phyloP scores from a whole-genome alignment of 345 rosid genomes.

The Eucalyptus sideroxylon region DNA sequence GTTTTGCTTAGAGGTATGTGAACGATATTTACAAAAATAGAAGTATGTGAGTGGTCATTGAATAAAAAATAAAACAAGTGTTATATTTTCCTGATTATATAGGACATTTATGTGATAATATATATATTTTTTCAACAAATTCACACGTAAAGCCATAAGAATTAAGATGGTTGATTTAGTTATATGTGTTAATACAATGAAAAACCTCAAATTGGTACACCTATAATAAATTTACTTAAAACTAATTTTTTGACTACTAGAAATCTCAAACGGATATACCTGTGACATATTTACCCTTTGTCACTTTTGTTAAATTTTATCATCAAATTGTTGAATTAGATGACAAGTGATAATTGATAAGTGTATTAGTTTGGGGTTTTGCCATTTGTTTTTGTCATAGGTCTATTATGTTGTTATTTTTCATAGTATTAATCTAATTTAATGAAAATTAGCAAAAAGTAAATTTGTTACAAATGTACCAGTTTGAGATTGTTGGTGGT shows the following conservation, averaged over 20 bases:
- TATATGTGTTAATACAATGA: too few relatives aligned
- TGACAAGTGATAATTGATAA: rapidly evolving
- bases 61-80: background rate
- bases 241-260: too few relatives aligned
- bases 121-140: background rate
- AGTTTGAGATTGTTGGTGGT: rapidly evolving
- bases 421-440: rapidly evolving
- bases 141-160: background rate
- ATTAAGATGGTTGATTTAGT: background rate
- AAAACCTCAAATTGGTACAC: rapidly evolving
- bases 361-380: rapidly evolving
- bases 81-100: background rate
- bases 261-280: rapidly evolving
- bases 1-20: background rate
- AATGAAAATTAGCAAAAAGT: too few relatives aligned
- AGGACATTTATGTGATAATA: background rate
- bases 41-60: background rate
- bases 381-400: rapidly evolving
- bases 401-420: too few relatives aligned
- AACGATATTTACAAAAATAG: background rate
- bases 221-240: too few relatives aligned
- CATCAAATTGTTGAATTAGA: too few relatives aligned
- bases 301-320: too few relatives aligned
- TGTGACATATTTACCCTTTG: rapidly evolving
- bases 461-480: too few relatives aligned